Base-by-base conservation (phyloP, 148 eudicot species). In the Camellia lanceoleosa region DNA sequence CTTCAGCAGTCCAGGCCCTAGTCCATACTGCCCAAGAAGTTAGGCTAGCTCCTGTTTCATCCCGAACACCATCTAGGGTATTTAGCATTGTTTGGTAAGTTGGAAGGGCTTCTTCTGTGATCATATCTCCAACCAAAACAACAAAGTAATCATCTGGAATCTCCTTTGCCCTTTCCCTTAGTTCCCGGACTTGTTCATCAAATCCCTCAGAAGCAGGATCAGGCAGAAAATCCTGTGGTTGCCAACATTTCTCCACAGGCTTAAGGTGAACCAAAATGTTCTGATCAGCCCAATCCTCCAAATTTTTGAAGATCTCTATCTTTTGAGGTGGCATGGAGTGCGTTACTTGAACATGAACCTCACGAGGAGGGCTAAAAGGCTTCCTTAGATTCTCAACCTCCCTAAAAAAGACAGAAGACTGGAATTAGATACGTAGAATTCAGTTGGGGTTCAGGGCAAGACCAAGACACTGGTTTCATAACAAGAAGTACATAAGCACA, bases 1-100 rank as follows among this genome's bases (percentile, higher is more conserved):
- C 84, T 66, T 81, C 84, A 49, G 84, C 84, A 19, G 84, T 81
- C 84, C 84, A 81, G 70, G 84, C 80, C 76, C 84, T 76, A 49
- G 80, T 81, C 84, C 84, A 81, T 13, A 81, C 64, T 2, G 76
- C 84, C 84, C 84, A 81, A 23, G 84, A 69, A 61, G 80, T 81
- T 7, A 10, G 71, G 64, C 84, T 81, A 4, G 80, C 84, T 5
- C 84, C 84, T 0, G 84, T 81, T 64, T 81, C 84, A 14, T 81
- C 84, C 67, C 84, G 73, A 49, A 69, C 80, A 76, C 84, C 84
- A 70, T 81, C 84, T 18, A 76, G 55, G 14, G 84, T 81, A 70
- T 81, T 81, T 44, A 81, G 76, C 84, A 81, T 81, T 63, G 80
- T 76, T 41, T 81, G 84, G 62, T 81, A 81, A 60, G 84, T 81